A percentile compares a stretch with the other conserved stretches of the same genome.
Conservation (phyloP, 371 early-diverging fungal genomes). For the Circinella umbellata region DNA sequence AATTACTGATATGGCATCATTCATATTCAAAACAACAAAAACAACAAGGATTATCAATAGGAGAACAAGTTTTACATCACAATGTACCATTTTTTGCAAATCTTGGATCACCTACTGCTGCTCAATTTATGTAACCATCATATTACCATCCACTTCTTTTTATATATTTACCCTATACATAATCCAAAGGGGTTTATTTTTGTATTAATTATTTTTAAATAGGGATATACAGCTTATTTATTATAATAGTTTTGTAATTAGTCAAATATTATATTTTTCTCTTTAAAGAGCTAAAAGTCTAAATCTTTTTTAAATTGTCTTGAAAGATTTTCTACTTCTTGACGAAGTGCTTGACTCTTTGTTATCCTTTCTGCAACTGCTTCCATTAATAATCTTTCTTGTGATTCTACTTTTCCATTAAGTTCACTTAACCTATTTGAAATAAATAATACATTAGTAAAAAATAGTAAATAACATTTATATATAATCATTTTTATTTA, state of each 20-base stretch:
- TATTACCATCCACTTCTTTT: too few relatives aligned
- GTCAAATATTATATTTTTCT: too few relatives aligned
- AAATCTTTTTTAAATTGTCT: background rate
- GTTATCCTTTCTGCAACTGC: background rate
- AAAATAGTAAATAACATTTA: too few relatives aligned
- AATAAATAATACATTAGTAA: background rate
- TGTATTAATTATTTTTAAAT: too few relatives aligned
- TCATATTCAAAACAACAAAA: background rate
- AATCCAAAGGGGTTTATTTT: too few relatives aligned
- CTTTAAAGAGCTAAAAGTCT: too few relatives aligned
- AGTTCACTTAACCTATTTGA: background rate
- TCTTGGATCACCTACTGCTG: conserved; percentile 5
- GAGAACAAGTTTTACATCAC: conserved; percentile 7
- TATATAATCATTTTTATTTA: too few relatives aligned
- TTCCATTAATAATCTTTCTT: background rate
- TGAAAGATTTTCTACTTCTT: background rate
- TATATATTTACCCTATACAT: too few relatives aligned
- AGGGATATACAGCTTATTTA: too few relatives aligned
- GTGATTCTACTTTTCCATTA: background rate
- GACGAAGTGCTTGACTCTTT: background rate
- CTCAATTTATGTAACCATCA: background rate
- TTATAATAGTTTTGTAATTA: too few relatives aligned
- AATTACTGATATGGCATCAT: conserved; percentile 9
- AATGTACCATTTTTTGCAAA: conserved; percentile 10
- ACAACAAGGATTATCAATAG: background rate